These are phyloP conservation scores for Malassezia vespertilionis DNA, from an alignment of 1,284 basidiomycete genomes.

Conservation along the genomic window DNA sequence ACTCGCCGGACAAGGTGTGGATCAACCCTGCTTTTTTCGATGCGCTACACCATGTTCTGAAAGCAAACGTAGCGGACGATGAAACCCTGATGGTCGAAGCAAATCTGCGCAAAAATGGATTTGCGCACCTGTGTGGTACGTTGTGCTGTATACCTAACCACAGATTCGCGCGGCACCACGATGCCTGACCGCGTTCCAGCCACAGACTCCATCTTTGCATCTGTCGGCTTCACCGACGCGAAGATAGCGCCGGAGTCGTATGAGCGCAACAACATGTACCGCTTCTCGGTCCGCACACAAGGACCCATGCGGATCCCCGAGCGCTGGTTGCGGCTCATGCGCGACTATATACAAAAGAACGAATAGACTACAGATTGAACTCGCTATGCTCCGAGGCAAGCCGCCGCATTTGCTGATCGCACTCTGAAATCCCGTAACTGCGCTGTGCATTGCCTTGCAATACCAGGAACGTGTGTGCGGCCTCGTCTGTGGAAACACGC, in stretches of 20 bases:
- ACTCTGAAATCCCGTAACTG: conserved; percentile 9
- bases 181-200: conserved; percentile 40
- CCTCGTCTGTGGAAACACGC: neutral
- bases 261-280: conserved; percentile 36
- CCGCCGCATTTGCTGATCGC: conserved; percentile 14
- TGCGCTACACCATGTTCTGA: conserved; percentile 32
- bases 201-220: conserved; percentile 39
- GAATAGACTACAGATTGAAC: conserved; percentile 7
- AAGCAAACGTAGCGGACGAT: conserved; percentile 30
- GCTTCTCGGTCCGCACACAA: conserved; percentile 32
- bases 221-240: conserved; percentile 36
- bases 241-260: conserved; percentile 29
- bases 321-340: conserved; percentile 18
- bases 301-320: conserved; percentile 34
- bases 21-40: conserved; percentile 30
- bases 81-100: conserved; percentile 36
- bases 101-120: conserved; percentile 29
- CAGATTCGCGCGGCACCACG: conserved; percentile 30
- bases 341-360: conserved; percentile 2
- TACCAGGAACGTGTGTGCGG: conserved; percentile 7
- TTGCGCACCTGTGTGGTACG: conserved; percentile 34
- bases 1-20: conserved; percentile 25
- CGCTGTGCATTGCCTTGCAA: conserved; percentile 10
- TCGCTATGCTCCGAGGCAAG: conserved; percentile 9
- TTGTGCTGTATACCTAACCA: conserved; percentile 1